Evolutionary conservation across 805 yeast species (phyloP), one percentile per base, ranked within the genome.

Genomic region (Pichia eremophila): DNA sequence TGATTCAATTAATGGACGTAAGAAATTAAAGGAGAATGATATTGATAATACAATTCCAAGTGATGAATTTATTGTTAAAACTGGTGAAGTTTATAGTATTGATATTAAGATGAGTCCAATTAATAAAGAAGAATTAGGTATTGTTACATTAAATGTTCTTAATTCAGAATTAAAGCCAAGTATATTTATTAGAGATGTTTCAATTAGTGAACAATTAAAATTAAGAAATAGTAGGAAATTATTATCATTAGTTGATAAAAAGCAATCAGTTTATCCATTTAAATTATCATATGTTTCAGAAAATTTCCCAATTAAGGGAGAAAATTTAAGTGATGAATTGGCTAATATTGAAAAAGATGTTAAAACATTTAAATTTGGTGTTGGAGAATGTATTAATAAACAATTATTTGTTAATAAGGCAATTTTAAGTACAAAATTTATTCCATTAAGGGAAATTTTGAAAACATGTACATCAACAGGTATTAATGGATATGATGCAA

Each of bases 261-360:
- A 76, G 43, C 73, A 78, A 56, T 85, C 96, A 28, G 98, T 93
- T 34, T 91, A 79, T 66, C 98, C 99, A 48, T 87, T 91, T 73
- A 91, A 88, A 67, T 73, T 90, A 55, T 73, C 88, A 37, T 83
- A 86, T 66, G 68, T 86, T 42, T 75, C 87, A 15, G 70, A 72
- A 25, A 57, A 65, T 39, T 83, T 82, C 74, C 90, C 90, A 47
- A 64, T 82, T 25, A 67, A 75, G 39, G 58, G 65, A 36, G 40
- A 29, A 10, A 38, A 46, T 32, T 54, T 67, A 28, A 56, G 51
- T 15, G 67, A 68, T 18, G 78, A 74, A 60, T 63, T 78, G 53
- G 67, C 63, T 39, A 47, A 63, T 25, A 69, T 80, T 53, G 70
- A 72, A 52, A 66, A 73, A 46, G 88, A 83, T 54, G 66, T 84